phyloP scores from a whole-genome alignment of 192 early-diverging fungal species.

The Umbelopsis vinacea region DNA sequence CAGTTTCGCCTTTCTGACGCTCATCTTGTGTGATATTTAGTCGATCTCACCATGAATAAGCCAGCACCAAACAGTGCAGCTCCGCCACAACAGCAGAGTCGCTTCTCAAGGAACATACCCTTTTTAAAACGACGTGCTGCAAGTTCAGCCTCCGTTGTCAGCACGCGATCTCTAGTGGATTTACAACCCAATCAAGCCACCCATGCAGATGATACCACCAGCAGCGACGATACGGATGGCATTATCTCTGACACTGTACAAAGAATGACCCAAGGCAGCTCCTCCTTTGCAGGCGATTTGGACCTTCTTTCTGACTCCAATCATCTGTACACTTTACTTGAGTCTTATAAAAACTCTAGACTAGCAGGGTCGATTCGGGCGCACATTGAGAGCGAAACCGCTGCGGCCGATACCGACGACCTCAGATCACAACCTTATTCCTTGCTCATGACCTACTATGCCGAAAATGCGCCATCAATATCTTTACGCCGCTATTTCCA shows the following conservation, averaged over 20 bases:
- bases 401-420: not conserved
- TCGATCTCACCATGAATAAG: conserved; percentile 43
- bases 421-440: conserved; percentile 7
- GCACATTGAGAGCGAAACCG: not conserved
- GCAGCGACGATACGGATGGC: not conserved
- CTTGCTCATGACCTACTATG: not conserved
- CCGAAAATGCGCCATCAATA: conserved; percentile 16
- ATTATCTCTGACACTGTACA: conserved; percentile 20
- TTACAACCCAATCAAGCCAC: conserved; percentile 21
- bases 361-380: not conserved
- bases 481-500: conserved; percentile 30
- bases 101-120: conserved; percentile 26
- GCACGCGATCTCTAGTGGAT: conserved; percentile 26
- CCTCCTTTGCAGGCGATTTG: conserved; percentile 23
- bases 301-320: conserved; percentile 34
- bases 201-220: not conserved
- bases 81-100: conserved; percentile 21
- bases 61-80: conserved; percentile 24
- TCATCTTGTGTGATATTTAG: conserved; percentile 30
- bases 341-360: conserved; percentile 29
- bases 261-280: not conserved
- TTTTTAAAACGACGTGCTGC: conserved; percentile 14
- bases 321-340: conserved; percentile 31
- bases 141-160: conserved; percentile 29
- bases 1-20: not conserved